Conservation (phyloP, 2,329 filamentous ascomycete genomes). For the Graphilbum fragrans region DNA sequence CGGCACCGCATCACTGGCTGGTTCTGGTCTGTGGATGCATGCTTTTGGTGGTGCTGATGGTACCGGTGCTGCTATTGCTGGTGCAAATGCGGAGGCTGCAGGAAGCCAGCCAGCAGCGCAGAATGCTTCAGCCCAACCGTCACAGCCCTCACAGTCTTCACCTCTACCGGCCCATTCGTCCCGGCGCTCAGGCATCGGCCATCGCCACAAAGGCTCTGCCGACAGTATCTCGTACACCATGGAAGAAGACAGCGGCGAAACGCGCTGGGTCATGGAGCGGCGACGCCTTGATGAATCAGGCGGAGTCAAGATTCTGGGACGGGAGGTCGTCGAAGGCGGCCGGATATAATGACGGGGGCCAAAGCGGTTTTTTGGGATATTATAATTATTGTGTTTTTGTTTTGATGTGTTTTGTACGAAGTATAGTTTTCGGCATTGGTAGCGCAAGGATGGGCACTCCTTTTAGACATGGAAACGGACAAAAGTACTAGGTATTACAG, state of each 20-base stretch:
- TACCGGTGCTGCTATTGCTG: background rate
- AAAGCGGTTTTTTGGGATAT: background rate
- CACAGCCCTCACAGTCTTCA: background rate
- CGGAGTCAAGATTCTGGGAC: constrained; percentile 50
- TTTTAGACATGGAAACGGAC: too few species aligned
- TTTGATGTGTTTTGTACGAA: too few species aligned
- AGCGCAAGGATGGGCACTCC: too few species aligned
- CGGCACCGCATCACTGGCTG: constrained; percentile 12
- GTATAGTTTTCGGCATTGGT: too few species aligned
- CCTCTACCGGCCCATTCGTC: constrained; percentile 4
- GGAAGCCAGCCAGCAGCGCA: background rate
- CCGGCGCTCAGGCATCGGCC: constrained; percentile 24
- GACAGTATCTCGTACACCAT: constrained; percentile 60
- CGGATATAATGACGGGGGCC: constrained; percentile 22
- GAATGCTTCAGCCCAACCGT: background rate
- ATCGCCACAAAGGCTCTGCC: constrained; percentile 42
- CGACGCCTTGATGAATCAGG: constrained; percentile 53
- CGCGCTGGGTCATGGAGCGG: constrained; percentile 58
- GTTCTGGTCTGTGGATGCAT: constrained; percentile 15
- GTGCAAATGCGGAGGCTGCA: background rate
- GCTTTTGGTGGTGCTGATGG: background rate
- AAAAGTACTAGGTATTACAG: too few species aligned
- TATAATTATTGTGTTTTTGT: background rate
- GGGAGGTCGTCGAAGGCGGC: constrained; percentile 50
- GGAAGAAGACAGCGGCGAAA: constrained; percentile 46